phyloP scores from a whole-genome alignment of 2,329 filamentous ascomycete genomes.

The Metarhizium sp. region DNA sequence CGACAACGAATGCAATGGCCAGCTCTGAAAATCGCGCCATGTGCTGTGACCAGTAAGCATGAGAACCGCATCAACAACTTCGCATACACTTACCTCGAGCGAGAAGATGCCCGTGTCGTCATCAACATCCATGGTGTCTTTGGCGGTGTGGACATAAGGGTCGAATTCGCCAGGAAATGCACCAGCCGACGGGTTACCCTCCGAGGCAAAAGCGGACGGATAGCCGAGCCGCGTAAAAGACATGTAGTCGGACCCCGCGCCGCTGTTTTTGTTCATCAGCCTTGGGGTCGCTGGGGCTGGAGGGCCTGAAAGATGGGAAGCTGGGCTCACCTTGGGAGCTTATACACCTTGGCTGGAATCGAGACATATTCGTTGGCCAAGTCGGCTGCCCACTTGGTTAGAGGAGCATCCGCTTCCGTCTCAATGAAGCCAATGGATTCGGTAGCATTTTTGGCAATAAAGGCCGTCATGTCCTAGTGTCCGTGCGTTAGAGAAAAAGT shows the following conservation, averaged over 20 bases:
- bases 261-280: constrained; percentile 10
- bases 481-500: constrained; percentile 8
- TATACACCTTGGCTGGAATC: constrained; percentile 24
- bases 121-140: constrained; percentile 28
- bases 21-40: constrained; percentile 31
- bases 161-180: constrained; percentile 24
- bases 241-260: constrained; percentile 32
- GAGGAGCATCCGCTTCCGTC: constrained; percentile 24
- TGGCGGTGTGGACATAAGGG: constrained; percentile 26
- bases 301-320: not conserved
- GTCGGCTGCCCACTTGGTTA: constrained; percentile 25
- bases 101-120: constrained; percentile 28
- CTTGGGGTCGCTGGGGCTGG: not conserved
- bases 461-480: constrained; percentile 37
- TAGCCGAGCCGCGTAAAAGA: constrained; percentile 29
- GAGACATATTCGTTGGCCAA: constrained; percentile 27
- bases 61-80: not conserved
- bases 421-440: constrained; percentile 30
- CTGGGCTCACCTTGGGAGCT: constrained; percentile 16
- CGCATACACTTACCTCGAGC: constrained; percentile 21
- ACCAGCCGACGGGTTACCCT: constrained; percentile 25
- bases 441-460: constrained; percentile 25
- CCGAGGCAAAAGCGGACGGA: constrained; percentile 27
- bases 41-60: constrained; percentile 18
- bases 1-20: constrained; percentile 28